These are phyloP conservation scores for Pythium aphanidermatum DNA, from an alignment of 352 stramenopile genomes.

Conservation along the genomic window DNA sequence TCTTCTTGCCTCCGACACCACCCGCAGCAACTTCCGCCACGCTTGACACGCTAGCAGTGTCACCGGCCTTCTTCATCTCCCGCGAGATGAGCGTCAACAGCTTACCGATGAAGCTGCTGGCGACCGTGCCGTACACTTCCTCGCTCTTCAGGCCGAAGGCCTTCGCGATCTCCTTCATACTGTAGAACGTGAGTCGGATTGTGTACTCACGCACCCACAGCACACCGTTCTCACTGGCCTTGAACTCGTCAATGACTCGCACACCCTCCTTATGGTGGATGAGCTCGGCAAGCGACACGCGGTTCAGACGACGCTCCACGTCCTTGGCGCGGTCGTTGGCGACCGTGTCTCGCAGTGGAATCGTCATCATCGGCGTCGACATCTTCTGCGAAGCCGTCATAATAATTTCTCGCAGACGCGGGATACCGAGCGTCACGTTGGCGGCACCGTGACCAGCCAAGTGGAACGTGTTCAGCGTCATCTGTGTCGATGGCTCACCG, in stretches of 20 bases:
- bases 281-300: slow-evolving; percentile 92
- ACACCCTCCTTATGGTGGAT: slow-evolving; percentile 91
- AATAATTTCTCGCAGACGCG: slow-evolving; percentile 99
- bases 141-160: slow-evolving; percentile 95
- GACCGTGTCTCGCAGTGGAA: slow-evolving; percentile 84
- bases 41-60: slow-evolving; percentile 37
- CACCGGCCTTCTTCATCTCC: slow-evolving; percentile 90
- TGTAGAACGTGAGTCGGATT: slow-evolving; percentile 93
- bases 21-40: slow-evolving; percentile 43
- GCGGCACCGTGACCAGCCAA: slow-evolving; percentile 97
- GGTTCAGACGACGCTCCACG: slow-evolving; percentile 88
- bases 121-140: slow-evolving; percentile 88
- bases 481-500: slow-evolving; percentile 99
- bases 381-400: slow-evolving; percentile 98
- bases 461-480: slow-evolving; percentile 99
- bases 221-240: slow-evolving; percentile 83
- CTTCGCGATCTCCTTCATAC: slow-evolving; percentile 91
- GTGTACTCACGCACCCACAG: slow-evolving; percentile 97
- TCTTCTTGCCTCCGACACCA: slow-evolving; percentile 26
- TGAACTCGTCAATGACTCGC: slow-evolving; percentile 89
- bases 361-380: slow-evolving; percentile 98
- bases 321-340: slow-evolving; percentile 48
- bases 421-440: slow-evolving; percentile 99
- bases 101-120: slow-evolving; percentile 87
- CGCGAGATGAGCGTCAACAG: slow-evolving; percentile 92